phyloP scores from a whole-genome alignment of 257 asterid species.

The Leonotis leonurus region DNA sequence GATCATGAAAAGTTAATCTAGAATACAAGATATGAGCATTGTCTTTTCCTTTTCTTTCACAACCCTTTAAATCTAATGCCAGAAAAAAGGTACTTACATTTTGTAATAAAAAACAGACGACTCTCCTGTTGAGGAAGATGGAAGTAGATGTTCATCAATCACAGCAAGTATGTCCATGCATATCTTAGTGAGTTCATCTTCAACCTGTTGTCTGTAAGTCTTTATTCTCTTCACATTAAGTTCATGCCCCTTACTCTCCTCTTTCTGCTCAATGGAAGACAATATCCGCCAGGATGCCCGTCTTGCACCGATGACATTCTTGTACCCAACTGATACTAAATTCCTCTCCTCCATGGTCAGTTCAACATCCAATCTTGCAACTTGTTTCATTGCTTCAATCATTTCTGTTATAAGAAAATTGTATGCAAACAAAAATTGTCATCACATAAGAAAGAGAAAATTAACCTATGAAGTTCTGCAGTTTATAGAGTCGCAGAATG shows the following conservation, averaged over 20 bases:
- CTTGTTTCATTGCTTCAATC: slow-evolving; percentile 73
- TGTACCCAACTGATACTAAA: slow-evolving; percentile 70
- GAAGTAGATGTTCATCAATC: slow-evolving; percentile 69
- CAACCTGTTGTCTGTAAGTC: slow-evolving; percentile 55
- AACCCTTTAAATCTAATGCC: no score
- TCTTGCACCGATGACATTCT: slow-evolving; percentile 73
- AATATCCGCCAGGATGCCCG: slow-evolving; percentile 77
- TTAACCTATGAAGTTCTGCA: no score
- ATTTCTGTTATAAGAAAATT: slow-evolving; percentile 39
- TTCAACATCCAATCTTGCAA: slow-evolving; percentile 64
- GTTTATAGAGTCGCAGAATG: no score
- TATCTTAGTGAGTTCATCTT: slow-evolving; percentile 68
- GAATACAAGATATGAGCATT: no score
- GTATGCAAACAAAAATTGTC: no score
- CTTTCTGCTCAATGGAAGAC: slow-evolving; percentile 67
- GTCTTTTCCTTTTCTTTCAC: no score
- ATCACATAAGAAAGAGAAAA: no score
- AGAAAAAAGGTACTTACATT: slow-evolving; percentile 66
- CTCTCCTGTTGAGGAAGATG: slow-evolving; percentile 67
- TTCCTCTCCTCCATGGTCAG: slow-evolving; percentile 75
- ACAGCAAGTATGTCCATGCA: slow-evolving; percentile 65
- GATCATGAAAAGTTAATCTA: no score
- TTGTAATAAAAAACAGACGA: slow-evolving; percentile 72
- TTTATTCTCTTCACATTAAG: slow-evolving; percentile 63
- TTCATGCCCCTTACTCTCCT: slow-evolving; percentile 69